Evolutionary conservation across 1,284 basidiomycete species (phyloP).

Genomic region (Phenoliferia sp.): DNA sequence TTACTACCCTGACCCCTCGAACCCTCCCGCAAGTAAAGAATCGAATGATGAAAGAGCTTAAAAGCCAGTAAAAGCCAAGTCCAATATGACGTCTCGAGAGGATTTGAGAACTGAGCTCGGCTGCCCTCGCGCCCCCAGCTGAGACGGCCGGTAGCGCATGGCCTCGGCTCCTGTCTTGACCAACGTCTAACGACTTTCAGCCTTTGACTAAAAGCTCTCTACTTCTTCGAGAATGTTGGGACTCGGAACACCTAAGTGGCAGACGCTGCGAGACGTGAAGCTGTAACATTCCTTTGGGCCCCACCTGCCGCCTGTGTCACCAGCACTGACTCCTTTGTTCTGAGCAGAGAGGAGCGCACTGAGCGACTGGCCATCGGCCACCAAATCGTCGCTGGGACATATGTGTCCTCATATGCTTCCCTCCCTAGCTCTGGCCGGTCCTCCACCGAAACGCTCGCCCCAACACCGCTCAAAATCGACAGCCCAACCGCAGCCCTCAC

Average conservation of each 20-base stretch:
- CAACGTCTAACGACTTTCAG: too few relatives aligned
- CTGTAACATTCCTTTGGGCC: conserved; percentile 1
- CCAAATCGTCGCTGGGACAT: neutral
- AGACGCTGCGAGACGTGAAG: conserved; percentile 3
- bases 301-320: conserved; percentile 10
- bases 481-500: neutral
- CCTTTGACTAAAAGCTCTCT: too few relatives aligned
- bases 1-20: too few relatives aligned
- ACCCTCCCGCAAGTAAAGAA: too few relatives aligned
- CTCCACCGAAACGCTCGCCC: neutral
- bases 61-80: too few relatives aligned
- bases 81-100: too few relatives aligned
- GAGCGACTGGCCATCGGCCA: neutral
- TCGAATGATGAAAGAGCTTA: too few relatives aligned
- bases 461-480: neutral
- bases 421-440: neutral
- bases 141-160: too few relatives aligned
- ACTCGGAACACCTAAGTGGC: neutral
- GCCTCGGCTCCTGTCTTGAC: neutral
- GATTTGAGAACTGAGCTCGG: too few relatives aligned
- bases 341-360: neutral
- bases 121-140: too few relatives aligned
- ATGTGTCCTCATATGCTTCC: neutral
- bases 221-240: neutral
- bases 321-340: conserved; percentile 1